A percentile compares a stretch with the other conserved stretches of the same genome.
Evolutionary conservation across 2,329 filamentous ascomycete species (phyloP).

Genomic region (Calonectria honghensis): DNA sequence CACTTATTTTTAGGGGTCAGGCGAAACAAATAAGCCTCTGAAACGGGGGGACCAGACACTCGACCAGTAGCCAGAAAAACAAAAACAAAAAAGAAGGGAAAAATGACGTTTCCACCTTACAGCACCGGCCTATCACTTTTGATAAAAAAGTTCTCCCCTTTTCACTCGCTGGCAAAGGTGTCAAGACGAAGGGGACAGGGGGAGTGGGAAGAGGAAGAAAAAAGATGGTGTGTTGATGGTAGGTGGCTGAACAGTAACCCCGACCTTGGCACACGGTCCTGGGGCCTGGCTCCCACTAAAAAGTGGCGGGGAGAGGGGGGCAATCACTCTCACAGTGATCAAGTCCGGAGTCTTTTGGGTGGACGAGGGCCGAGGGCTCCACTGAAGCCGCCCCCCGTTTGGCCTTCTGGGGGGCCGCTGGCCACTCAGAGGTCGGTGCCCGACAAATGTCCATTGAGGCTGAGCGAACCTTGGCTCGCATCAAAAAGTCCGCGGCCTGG

Average conservation of each 20-base stretch:
- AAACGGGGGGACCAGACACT: background rate
- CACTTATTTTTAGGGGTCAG: constrained; percentile 11
- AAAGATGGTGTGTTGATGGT: constrained; percentile 19
- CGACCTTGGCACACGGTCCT: constrained; percentile 1
- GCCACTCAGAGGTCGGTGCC: constrained; percentile 11
- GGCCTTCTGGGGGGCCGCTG: background rate
- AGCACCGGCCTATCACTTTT: background rate
- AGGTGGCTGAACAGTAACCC: constrained; percentile 15
- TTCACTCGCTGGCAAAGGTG: background rate
- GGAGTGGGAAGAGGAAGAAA: background rate
- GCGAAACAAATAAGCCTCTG: background rate
- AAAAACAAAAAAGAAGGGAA: background rate
- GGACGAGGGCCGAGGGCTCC: constrained; percentile 6
- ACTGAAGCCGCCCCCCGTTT: background rate
- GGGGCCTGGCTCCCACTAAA: constrained; percentile 19
- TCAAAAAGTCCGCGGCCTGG: constrained; percentile 12
- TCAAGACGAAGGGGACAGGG: background rate
- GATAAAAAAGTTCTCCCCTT: background rate
- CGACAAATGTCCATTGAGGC: constrained; percentile 17
- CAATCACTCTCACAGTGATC: constrained; percentile 1
- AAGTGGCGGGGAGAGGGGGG: constrained; percentile 4
- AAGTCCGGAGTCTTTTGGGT: constrained; percentile 3
- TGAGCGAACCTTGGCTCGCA: constrained; percentile 18
- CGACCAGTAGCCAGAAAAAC: background rate
- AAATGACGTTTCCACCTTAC: constrained; percentile 13